Percentiles rank a stretch among this genome's conserved stretches.
Conservation (phyloP, 1,284 basidiomycete genomes). For the Xerocomus nothofagi region DNA sequence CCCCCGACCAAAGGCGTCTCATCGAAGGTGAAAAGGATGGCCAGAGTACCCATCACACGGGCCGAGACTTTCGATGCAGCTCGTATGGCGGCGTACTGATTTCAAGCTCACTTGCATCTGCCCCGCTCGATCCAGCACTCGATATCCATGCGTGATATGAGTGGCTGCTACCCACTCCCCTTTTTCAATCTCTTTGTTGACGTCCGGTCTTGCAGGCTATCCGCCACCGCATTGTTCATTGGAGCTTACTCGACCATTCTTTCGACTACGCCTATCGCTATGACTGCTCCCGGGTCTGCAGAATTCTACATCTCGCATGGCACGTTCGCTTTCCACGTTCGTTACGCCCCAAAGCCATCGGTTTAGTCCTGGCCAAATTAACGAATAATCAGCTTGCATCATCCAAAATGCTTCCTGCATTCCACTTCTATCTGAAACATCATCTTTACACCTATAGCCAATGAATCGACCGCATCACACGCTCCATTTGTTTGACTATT, state of each 20-base stretch:
- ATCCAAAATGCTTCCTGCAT: constrained; percentile 19
- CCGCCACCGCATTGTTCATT: background rate
- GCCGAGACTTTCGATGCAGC: constrained; percentile 66
- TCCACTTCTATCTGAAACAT: constrained; percentile 21
- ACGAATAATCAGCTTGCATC: constrained; percentile 13
- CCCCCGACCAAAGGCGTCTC: constrained; percentile 57
- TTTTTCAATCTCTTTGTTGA: constrained; percentile 10
- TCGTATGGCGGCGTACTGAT: constrained; percentile 42
- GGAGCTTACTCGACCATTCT: constrained; percentile 8
- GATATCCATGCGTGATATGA: background rate
- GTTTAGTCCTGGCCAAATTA: constrained; percentile 11
- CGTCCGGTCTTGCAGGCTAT: constrained; percentile 11
- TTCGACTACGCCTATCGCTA: constrained; percentile 12
- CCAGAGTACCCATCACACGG: constrained; percentile 47
- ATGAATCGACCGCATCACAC: constrained; percentile 27
- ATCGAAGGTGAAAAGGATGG: constrained; percentile 55
- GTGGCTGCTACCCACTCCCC: constrained; percentile 1
- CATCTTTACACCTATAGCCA: constrained; percentile 22
- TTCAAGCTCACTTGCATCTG: background rate
- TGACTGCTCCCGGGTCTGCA: constrained; percentile 11
- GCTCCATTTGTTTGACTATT: constrained; percentile 35
- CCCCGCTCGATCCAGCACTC: constrained; percentile 7
- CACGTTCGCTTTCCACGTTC: constrained; percentile 14
- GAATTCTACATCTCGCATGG: constrained; percentile 12
- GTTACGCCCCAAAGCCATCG: constrained; percentile 15